Conservation (phyloP, 768 basidiomycete genomes). For the Lentinula guzmanii region DNA sequence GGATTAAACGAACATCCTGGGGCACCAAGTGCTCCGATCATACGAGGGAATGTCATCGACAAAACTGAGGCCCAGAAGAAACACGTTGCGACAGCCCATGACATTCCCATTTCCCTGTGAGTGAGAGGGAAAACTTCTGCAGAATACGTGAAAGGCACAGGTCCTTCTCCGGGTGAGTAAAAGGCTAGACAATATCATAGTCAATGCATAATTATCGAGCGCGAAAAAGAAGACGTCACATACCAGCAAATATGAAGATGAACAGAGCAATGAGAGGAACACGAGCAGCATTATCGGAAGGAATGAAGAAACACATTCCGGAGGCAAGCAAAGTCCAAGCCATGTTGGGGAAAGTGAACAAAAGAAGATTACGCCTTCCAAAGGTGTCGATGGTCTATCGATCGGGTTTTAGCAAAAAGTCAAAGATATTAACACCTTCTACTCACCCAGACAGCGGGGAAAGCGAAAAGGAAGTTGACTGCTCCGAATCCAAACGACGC, state of each 20-base stretch:
- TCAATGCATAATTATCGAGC: background rate
- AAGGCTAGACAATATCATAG: conserved; percentile 30
- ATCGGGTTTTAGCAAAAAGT: too few species aligned
- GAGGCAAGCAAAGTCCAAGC: conserved; percentile 66
- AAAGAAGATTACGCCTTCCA: conserved; percentile 69
- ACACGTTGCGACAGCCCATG: conserved; percentile 47
- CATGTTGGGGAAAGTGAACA: conserved; percentile 82
- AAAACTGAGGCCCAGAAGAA: conserved; percentile 51
- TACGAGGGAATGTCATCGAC: conserved; percentile 53
- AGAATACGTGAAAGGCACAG: conserved; percentile 87
- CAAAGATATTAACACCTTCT: conserved; percentile 13
- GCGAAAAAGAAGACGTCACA: background rate
- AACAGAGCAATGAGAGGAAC: conserved; percentile 34
- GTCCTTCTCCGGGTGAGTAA: conserved; percentile 85
- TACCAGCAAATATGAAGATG: conserved; percentile 24
- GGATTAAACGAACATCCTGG: background rate
- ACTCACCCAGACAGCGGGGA: conserved; percentile 56
- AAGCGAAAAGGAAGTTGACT: conserved; percentile 60
- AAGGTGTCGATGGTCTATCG: conserved; percentile 62
- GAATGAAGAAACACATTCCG: conserved; percentile 67
- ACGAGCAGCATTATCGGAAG: conserved; percentile 24
- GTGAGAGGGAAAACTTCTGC: conserved; percentile 89
- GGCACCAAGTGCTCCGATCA: conserved; percentile 35
- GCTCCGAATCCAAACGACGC: conserved; percentile 66
- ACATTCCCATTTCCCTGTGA: conserved; percentile 60